These are phyloP conservation scores for Penicillium griseofulvum DNA, from an alignment of 2,329 filamentous ascomycete genomes.

Conservation along the genomic window DNA sequence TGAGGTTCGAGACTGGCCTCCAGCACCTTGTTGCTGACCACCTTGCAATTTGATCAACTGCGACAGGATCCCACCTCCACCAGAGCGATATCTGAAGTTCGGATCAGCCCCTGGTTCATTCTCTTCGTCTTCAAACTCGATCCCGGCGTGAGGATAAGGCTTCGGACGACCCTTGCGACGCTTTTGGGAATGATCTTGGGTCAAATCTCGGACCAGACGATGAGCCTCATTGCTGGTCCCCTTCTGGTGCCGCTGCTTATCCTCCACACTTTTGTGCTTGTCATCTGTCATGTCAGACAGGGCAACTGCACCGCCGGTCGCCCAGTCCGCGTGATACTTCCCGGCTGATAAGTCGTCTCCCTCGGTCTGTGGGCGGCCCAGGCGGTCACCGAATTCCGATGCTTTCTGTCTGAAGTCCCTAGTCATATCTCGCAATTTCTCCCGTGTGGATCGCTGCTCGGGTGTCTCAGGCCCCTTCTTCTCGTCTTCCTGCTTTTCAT, in stretches of 20 bases:
- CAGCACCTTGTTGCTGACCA: constrained; percentile 3
- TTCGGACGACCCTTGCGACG: constrained; percentile 17
- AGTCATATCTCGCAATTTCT: background rate
- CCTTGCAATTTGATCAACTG: constrained; percentile 29
- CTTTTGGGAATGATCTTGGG: constrained; percentile 25
- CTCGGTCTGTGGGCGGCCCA: constrained; percentile 23
- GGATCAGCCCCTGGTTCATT: constrained; percentile 11
- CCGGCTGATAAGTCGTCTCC: constrained; percentile 29
- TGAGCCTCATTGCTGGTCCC: constrained; percentile 31
- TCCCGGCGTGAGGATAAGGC: constrained; percentile 15
- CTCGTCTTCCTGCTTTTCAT: background rate
- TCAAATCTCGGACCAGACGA: constrained; percentile 33
- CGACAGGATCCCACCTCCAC: constrained; percentile 33
- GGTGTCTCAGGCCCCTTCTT: background rate
- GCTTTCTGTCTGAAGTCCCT: constrained; percentile 15
- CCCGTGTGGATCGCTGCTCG: background rate
- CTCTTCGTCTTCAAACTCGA: constrained; percentile 7
- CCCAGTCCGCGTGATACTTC: constrained; percentile 27
- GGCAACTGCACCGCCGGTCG: constrained; percentile 24
- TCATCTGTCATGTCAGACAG: constrained; percentile 30
- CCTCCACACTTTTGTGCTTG: constrained; percentile 31
- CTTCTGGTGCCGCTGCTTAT: constrained; percentile 24
- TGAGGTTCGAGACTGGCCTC: constrained; percentile 9
- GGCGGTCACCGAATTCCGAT: constrained; percentile 11
- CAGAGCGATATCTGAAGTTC: constrained; percentile 23